Evolutionary conservation across 2,329 filamentous ascomycete species (phyloP).

Genomic region (Fusarium haematococcum): DNA sequence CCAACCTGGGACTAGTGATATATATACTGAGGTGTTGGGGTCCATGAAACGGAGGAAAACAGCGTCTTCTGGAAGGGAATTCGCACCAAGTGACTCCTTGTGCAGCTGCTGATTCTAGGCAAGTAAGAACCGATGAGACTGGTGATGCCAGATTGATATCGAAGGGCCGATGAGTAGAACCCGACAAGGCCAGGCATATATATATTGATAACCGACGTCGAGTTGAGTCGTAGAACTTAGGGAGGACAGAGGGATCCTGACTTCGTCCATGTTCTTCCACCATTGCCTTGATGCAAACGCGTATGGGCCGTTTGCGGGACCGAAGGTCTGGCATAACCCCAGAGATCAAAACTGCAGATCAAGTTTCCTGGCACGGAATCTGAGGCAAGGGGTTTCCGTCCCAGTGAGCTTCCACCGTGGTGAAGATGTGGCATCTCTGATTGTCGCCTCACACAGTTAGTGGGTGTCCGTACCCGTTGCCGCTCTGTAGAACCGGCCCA

Average conservation of each 20-base stretch:
- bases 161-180: background rate
- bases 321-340: too few species aligned
- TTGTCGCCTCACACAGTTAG: background rate
- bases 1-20: background rate
- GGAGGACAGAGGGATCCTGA: background rate
- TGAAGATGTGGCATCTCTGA: background rate
- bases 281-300: background rate
- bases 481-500: too few species aligned
- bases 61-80: background rate
- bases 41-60: background rate
- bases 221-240: background rate
- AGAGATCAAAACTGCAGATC: too few species aligned
- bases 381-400: background rate
- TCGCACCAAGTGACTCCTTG: background rate
- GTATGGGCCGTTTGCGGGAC: too few species aligned
- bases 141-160: background rate
- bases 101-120: background rate
- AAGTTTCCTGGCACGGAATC: background rate
- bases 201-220: background rate
- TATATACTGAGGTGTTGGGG: background rate
- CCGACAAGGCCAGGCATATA: background rate
- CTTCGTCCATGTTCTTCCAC: background rate
- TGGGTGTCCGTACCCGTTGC: too few species aligned
- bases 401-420: background rate
- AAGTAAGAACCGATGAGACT: background rate